Percentiles rank a stretch among this genome's conserved stretches.
These are phyloP conservation scores for Pisolithus orientalis DNA, from an alignment of 768 basidiomycete genomes.

Conservation along the genomic window DNA sequence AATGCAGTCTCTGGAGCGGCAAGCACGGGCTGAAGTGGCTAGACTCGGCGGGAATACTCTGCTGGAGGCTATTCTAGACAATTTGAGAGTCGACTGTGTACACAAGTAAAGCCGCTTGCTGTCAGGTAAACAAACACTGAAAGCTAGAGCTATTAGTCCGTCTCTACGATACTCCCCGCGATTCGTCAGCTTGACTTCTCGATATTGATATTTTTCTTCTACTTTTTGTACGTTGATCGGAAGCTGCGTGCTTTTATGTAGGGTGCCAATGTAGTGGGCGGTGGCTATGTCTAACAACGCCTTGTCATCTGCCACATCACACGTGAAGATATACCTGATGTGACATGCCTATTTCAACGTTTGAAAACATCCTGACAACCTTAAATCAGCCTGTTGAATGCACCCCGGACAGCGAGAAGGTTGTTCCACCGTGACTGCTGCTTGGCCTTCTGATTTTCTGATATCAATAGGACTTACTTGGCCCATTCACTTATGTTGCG, in stretches of 20 bases:
- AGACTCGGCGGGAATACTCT: slow-evolving; percentile 71
- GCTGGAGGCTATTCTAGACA: slow-evolving; percentile 52
- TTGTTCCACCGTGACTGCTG: neutral
- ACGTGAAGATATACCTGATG: too few species aligned
- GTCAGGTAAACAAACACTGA: too few species aligned
- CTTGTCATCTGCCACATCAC: too few species aligned
- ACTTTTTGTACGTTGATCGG: too few species aligned
- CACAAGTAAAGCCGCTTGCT: neutral
- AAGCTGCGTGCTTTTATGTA: too few species aligned
- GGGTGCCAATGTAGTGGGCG: too few species aligned
- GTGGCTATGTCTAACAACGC: too few species aligned
- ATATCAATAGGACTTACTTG: slow-evolving; percentile 47
- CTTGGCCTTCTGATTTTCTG: neutral
- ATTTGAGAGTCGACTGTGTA: slow-evolving; percentile 34
- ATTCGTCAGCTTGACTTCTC: too few species aligned
- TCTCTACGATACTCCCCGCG: too few species aligned
- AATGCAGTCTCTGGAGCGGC: slow-evolving; percentile 55
- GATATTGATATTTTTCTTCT: too few species aligned
- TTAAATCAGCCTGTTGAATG: neutral
- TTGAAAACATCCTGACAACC: neutral
- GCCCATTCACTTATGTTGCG: slow-evolving; percentile 80
- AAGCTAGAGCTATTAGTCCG: too few species aligned
- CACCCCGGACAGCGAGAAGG: slow-evolving; percentile 1
- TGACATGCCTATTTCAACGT: neutral
- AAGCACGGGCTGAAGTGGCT: slow-evolving; percentile 61